Base-by-base conservation (phyloP, 139 green algal species). In the Astrephomene gubernaculifera region DNA sequence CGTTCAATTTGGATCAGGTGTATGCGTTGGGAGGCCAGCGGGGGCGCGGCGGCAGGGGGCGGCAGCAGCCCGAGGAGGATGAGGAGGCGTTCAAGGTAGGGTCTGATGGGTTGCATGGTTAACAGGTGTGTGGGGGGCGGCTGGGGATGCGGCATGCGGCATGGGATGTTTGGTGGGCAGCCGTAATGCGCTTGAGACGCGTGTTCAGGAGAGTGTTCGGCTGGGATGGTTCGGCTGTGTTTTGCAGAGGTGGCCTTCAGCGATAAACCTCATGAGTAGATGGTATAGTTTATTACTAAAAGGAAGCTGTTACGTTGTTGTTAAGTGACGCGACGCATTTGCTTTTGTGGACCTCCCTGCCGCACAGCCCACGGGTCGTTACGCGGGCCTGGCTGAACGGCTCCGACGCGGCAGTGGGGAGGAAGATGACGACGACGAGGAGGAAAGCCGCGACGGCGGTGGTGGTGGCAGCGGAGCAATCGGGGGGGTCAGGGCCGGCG, bases 291-390 rank as follows among this genome's bases (percentile, higher is more conserved):
- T n/a, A n/a, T n/a, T n/a, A n/a, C n/a, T n/a, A n/a, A n/a, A n/a
- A n/a, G n/a, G n/a, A n/a, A n/a, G n/a, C n/a, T n/a, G n/a, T n/a
- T n/a, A n/a, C n/a, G n/a, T n/a, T n/a, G n/a, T n/a, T n/a, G n/a
- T n/a, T n/a, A n/a, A n/a, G n/a, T n/a, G n/a, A n/a, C n/a, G n/a
- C n/a, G n/a, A n/a, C n/a, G n/a, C n/a, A n/a, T n/a, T n/a, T n/a
- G n/a, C n/a, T n/a, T n/a, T n/a, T n/a, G n/a, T n/a, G n/a, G n/a
- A n/a, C n/a, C n/a, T n/a, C n/a, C n/a, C n/a, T n/a, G n/a, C n/a
- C n/a, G n/a, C n/a, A n/a, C 70, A 78, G 70, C 70, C 70, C 70
- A 78, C 41, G 1, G 70, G 70, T 31, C 43, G 44, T 6, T 78
- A 78, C 70, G 70, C 43, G 14, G 14, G 41, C 24, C 43, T 78